These are phyloP conservation scores for Haplosporangium sp. DNA, from an alignment of 371 early-diverging fungal genomes.

Conservation along the genomic window DNA sequence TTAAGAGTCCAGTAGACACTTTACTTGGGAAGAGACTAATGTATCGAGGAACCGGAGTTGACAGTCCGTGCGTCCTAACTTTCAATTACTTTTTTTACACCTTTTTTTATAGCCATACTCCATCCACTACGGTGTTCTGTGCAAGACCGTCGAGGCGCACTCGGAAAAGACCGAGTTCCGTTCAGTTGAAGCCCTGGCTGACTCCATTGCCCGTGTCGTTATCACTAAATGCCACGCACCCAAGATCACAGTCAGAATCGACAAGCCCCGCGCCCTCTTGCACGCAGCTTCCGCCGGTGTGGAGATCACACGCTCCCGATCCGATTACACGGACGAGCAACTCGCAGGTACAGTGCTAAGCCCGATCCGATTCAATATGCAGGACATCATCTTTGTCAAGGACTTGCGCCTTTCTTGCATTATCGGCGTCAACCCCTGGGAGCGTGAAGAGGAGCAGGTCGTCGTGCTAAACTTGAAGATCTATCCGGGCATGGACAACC, in stretches of 20 bases:
- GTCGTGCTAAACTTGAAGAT: conserved; percentile 85
- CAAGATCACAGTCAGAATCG: conserved; percentile 79
- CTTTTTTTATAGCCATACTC: conserved; percentile 64
- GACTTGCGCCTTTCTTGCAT: conserved; percentile 85
- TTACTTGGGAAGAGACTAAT: background rate
- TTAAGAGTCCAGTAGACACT: no score
- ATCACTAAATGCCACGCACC: conserved; percentile 68
- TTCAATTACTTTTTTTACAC: background rate
- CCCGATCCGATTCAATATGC: conserved; percentile 41
- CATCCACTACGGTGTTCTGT: conserved; percentile 86
- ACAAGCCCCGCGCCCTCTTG: conserved; percentile 92
- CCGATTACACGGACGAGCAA: conserved; percentile 53
- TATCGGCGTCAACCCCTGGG: conserved; percentile 96
- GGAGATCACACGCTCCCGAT: conserved; percentile 79
- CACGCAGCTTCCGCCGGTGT: conserved; percentile 92
- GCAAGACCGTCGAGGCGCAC: conserved; percentile 80
- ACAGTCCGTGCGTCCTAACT: background rate
- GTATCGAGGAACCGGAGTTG: no score
- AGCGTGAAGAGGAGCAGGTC: conserved; percentile 93
- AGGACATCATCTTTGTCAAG: conserved; percentile 81
- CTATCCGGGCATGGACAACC: conserved; percentile 64
- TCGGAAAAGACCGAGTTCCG: conserved; percentile 77
- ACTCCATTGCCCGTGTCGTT: conserved; percentile 70
- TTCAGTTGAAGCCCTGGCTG: conserved; percentile 80
- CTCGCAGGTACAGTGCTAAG: conserved; percentile 18